Percentiles rank a stretch among this genome's conserved stretches.
These are phyloP conservation scores for Xerocomellus intermedius DNA, from an alignment of 768 basidiomycete species.

Conservation along the genomic window DNA sequence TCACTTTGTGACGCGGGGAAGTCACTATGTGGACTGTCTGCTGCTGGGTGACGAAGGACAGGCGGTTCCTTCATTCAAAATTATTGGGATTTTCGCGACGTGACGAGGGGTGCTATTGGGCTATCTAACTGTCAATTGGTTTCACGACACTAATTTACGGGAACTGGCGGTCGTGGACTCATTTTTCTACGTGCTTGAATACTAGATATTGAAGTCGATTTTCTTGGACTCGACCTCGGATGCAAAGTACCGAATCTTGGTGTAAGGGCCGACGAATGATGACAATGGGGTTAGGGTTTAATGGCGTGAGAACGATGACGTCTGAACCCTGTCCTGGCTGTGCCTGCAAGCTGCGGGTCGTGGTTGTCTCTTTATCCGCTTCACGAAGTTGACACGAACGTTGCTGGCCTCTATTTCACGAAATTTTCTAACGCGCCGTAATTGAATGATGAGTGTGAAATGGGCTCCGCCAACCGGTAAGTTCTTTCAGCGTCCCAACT, in stretches of 20 bases:
- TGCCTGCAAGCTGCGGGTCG: not conserved
- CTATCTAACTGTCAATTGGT: not conserved
- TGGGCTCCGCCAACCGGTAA: conserved; percentile 15
- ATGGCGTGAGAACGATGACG: conserved; percentile 29
- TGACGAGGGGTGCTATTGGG: conserved; percentile 29
- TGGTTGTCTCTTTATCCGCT: not conserved
- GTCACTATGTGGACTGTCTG: conserved; percentile 92
- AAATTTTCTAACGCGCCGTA: not conserved
- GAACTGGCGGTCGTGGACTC: conserved; percentile 1
- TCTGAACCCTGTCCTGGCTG: conserved; percentile 6
- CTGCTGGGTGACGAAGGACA: conserved; percentile 85
- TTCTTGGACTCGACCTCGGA: too few species aligned
- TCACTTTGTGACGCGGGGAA: conserved; percentile 76
- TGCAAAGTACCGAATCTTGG: too few species aligned
- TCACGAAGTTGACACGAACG: too few species aligned
- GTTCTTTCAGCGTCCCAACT: not conserved
- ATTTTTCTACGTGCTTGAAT: not conserved
- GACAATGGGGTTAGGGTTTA: not conserved
- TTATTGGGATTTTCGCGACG: conserved; percentile 87
- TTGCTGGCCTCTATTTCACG: not conserved
- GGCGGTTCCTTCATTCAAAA: conserved; percentile 78
- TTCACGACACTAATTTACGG: not conserved
- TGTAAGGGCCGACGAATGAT: too few species aligned
- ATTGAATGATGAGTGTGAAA: conserved; percentile 13
- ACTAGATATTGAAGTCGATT: not conserved